These are phyloP conservation scores for Corymbia calophylla DNA, from an alignment of 441 rosid genomes.

Conservation along the genomic window DNA sequence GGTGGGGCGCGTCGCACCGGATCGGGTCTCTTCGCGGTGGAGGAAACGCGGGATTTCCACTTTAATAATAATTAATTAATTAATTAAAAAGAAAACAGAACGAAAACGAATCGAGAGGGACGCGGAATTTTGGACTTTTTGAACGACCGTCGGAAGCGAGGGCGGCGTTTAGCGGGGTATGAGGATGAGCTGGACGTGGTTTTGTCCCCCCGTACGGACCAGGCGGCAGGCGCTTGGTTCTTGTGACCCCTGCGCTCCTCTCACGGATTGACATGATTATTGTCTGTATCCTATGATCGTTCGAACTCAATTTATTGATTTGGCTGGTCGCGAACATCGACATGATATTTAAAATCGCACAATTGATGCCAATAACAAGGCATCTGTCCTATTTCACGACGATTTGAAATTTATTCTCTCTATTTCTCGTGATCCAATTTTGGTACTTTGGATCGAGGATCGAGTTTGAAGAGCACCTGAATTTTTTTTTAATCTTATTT, in stretches of 20 bases:
- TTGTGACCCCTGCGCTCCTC: background rate
- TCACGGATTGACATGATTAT: background rate
- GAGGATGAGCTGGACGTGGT: background rate
- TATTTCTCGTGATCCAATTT: background rate
- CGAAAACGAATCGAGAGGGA: background rate
- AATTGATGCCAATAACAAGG: background rate
- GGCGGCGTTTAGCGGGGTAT: background rate
- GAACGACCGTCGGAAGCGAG: background rate
- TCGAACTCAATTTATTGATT: background rate
- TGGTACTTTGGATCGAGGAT: accelerated
- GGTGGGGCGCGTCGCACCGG: background rate
- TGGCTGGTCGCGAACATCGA: background rate
- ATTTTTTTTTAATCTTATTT: background rate
- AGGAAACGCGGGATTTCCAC: background rate
- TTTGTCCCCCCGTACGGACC: background rate
- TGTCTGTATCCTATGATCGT: background rate
- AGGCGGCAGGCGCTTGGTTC: background rate
- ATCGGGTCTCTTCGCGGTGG: background rate
- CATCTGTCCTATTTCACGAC: accelerated
- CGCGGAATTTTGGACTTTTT: background rate
- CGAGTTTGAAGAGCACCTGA: background rate
- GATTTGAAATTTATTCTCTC: background rate
- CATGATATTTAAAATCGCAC: background rate
- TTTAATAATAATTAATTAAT: background rate
- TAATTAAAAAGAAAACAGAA: accelerated